Conservation (phyloP, 768 basidiomycete species). For the Hypholoma fasciculare region DNA sequence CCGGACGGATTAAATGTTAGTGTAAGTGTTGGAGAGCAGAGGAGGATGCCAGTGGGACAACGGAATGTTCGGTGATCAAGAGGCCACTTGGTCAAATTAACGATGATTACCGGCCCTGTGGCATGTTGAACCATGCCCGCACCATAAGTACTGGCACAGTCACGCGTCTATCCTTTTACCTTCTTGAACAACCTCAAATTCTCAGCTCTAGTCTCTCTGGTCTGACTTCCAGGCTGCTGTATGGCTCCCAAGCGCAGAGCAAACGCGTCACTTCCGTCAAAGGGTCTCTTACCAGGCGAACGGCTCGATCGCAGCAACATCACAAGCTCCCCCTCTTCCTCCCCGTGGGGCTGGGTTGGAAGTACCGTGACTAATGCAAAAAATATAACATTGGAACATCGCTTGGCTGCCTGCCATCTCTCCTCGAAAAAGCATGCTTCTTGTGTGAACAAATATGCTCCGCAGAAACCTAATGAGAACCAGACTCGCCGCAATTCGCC, state of each 20-base stretch:
- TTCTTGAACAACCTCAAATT: not conserved
- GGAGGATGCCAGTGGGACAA: not conserved
- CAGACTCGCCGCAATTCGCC: not conserved
- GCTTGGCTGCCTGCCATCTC: conserved; percentile 67
- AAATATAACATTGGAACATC: conserved; percentile 68
- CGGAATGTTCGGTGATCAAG: not conserved
- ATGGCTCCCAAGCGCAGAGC: conserved; percentile 66
- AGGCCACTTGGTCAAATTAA: not conserved
- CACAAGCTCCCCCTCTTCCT: conserved; percentile 40
- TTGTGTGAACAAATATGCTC: conserved; percentile 58
- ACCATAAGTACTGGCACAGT: too few relatives aligned
- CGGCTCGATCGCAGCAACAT: conserved; percentile 58
- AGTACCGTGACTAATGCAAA: conserved; percentile 56
- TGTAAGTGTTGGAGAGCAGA: not conserved
- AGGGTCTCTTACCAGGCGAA: conserved; percentile 63
- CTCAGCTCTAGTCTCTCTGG: not conserved
- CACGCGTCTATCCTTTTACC: not conserved
- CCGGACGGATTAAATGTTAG: too few relatives aligned
- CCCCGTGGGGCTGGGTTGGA: conserved; percentile 83
- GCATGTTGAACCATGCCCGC: not conserved
- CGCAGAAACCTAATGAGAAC: not conserved
- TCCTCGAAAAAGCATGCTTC: conserved; percentile 49
- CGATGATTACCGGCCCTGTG: not conserved
- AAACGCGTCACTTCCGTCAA: conserved; percentile 42
- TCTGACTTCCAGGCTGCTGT: conserved; percentile 4